Evolutionary conservation across 139 green algal species (phyloP), one percentile per base, ranked within the genome.

Genomic region (Coccomyxa sp.): DNA sequence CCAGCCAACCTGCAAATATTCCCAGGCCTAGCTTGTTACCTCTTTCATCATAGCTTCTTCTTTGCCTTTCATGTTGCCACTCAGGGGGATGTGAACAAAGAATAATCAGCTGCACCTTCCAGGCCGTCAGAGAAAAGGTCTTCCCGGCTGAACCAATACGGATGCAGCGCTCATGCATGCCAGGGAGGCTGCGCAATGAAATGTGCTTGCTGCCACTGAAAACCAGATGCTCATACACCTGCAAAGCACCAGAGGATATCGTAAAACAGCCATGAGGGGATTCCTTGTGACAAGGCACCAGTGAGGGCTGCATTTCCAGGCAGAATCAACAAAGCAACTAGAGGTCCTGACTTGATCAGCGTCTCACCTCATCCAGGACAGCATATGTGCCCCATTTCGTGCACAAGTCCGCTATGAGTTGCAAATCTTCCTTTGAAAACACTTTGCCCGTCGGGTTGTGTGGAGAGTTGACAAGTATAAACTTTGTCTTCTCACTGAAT

Each of bases 41-140:
- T 79, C 16, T 79, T 21, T 38, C 23, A 17, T 79, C 23, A 79
- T 79, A 45, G 74, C 9, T 79, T 23, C 74, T 58, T 10, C 18
- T 71, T 71, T 71, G 63, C 9, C 10, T 9, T 21, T 71, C 63
- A 11, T 71, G 18, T 71, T 25, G 7, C 63, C 4, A 71, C 4
- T 71, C 7, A 71, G 63, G 10, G 16, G 60, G 60, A 68, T 16
- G 16, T 25, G 63, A 71, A 9, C 18, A 21, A 9, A 25, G 18
- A 25, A 1, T 71, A 28, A 9, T 71, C 1, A 28, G 63, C 63
- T 71, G 10, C 32, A 96, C 92, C 93, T 97, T 97, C 92, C 93
- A 97, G 0, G 89, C 91, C 4, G 94, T 97, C 85, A 97, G 94
- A 30, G 82, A 91, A 82, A 97, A 97, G 14, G 94, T 97, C 87